Evolutionary conservation across 1,284 basidiomycete species (phyloP).

Genomic region (Exobasidium rhododendri): DNA sequence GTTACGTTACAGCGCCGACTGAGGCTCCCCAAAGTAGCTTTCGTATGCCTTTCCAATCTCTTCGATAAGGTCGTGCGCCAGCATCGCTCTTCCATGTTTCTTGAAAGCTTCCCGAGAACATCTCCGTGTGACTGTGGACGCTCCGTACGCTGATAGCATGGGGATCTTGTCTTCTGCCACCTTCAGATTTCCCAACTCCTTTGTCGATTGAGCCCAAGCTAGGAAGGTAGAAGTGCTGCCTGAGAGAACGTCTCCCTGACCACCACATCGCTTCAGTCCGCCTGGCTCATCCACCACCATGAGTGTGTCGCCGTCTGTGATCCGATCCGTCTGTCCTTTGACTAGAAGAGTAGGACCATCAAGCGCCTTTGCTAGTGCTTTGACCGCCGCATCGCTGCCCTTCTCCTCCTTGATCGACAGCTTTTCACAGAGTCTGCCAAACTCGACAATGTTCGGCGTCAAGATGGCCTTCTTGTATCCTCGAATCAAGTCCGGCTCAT

Average conservation of each 20-base stretch:
- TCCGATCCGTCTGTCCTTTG: conserved; percentile 66
- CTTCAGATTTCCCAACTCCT: conserved; percentile 63
- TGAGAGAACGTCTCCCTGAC: conserved; percentile 89
- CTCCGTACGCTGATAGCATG: conserved; percentile 80
- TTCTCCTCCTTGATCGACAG: conserved; percentile 47
- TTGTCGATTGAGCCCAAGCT: conserved; percentile 84
- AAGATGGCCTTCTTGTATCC: conserved; percentile 78
- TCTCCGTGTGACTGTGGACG: conserved; percentile 79
- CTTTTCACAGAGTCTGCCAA: conserved; percentile 74
- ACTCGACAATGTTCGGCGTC: conserved; percentile 93
- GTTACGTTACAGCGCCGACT: not conserved
- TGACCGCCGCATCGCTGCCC: conserved; percentile 52
- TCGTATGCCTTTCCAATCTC: conserved; percentile 56
- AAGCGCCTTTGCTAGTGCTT: conserved; percentile 65
- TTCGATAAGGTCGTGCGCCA: conserved; percentile 77
- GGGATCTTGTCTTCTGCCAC: conserved; percentile 63
- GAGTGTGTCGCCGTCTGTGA: conserved; percentile 47
- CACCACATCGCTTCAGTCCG: conserved; percentile 86
- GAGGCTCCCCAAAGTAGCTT: conserved; percentile 15
- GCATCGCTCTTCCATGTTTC: conserved; percentile 73
- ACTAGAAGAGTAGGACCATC: conserved; percentile 88
- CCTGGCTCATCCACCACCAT: conserved; percentile 70
- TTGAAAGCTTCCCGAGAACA: conserved; percentile 73
- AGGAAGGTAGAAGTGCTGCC: conserved; percentile 82
- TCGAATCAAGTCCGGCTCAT: conserved; percentile 70